phyloP scores from a whole-genome alignment of 2,329 filamentous ascomycete species.

The Sporothrix mexicana region DNA sequence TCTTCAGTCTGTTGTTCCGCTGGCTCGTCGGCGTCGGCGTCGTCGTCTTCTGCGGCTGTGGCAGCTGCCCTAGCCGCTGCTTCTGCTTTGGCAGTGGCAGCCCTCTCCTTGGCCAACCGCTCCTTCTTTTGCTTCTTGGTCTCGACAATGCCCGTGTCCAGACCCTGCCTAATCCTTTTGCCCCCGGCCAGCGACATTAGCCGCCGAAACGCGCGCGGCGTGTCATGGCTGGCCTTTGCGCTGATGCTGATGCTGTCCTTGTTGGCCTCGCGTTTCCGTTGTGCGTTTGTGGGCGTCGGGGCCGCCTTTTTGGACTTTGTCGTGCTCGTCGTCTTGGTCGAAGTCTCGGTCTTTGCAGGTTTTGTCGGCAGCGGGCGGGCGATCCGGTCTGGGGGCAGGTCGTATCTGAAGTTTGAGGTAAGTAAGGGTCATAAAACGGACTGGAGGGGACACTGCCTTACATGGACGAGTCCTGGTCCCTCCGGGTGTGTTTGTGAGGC shows the following conservation, averaged over 20 bases:
- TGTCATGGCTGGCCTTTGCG: conserved; percentile 66
- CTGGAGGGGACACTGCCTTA: conserved; percentile 41
- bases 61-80: neutral
- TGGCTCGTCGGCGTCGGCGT: conserved; percentile 24
- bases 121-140: conserved; percentile 44
- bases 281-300: conserved; percentile 45
- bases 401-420: conserved; percentile 49
- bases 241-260: conserved; percentile 41
- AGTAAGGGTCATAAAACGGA: neutral
- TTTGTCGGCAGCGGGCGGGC: conserved; percentile 57
- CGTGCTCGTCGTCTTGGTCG: no score
- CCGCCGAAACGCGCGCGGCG: conserved; percentile 83
- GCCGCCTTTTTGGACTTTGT: neutral
- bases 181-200: conserved; percentile 76
- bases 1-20: conserved; percentile 31
- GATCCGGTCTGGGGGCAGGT: conserved; percentile 56
- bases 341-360: conserved; percentile 37
- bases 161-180: conserved; percentile 65
- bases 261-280: conserved; percentile 54
- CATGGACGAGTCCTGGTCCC: conserved; percentile 61
- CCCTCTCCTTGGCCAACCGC: conserved; percentile 39
- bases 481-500: conserved; percentile 87
- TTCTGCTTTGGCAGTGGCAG: neutral
- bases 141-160: conserved; percentile 69
- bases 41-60: neutral